A percentile compares a stretch with the other conserved stretches of the same genome.
Evolutionary conservation across 768 basidiomycete species (phyloP).

Genomic region (Mycena vulgaris): DNA sequence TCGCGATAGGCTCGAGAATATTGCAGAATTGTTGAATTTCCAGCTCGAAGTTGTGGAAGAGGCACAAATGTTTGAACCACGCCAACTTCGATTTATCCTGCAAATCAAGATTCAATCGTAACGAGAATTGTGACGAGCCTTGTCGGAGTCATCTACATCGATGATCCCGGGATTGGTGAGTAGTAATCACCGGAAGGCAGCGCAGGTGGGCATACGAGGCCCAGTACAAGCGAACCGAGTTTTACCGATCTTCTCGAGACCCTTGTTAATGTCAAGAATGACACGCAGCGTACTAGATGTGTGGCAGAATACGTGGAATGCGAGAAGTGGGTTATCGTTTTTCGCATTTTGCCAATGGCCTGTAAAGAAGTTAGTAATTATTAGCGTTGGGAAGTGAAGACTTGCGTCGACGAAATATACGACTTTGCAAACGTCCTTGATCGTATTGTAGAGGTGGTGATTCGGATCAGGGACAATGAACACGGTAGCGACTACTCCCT

Average conservation of each 20-base stretch:
- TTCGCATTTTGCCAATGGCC: no score
- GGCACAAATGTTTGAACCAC: background rate
- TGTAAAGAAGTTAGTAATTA: no score
- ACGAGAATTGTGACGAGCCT: background rate
- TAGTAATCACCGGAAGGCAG: background rate
- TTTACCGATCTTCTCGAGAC: slow-evolving; percentile 41
- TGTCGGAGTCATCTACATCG: background rate
- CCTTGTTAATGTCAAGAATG: background rate
- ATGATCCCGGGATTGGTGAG: background rate
- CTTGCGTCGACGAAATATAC: no score
- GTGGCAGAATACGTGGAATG: no score
- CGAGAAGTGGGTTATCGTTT: no score
- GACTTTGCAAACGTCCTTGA: no score
- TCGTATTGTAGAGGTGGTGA: no score
- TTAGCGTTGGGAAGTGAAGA: no score
- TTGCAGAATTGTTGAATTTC: background rate
- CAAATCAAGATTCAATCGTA: no score
- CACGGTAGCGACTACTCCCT: no score
- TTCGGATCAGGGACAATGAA: no score
- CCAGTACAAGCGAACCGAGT: slow-evolving; percentile 44
- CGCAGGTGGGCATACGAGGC: slow-evolving; percentile 26
- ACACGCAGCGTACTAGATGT: background rate
- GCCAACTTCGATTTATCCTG: background rate
- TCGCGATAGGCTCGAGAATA: background rate
- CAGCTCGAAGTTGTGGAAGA: background rate